phyloP scores from a whole-genome alignment of 805 yeast species.

The Candida silvatica region DNA sequence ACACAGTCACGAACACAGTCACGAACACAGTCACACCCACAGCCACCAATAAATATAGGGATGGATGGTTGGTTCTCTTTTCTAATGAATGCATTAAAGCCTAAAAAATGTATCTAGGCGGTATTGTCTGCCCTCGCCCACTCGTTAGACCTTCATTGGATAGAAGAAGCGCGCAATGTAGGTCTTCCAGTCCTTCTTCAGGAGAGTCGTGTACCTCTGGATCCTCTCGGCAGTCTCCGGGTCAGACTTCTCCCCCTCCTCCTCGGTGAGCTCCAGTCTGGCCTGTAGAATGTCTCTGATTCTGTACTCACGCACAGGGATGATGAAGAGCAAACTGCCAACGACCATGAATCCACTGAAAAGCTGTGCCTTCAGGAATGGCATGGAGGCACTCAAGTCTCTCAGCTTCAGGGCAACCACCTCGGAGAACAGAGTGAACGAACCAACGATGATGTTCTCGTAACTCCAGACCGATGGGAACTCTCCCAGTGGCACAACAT shows the following conservation, averaged over 20 bases:
- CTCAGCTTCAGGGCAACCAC: slow-evolving; percentile 22
- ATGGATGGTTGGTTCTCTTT: no score
- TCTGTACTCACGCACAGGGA: slow-evolving; percentile 30
- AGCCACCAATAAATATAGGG: no score
- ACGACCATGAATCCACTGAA: slow-evolving; percentile 45
- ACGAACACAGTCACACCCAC: no score
- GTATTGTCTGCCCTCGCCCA: no score
- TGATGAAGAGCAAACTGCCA: slow-evolving; percentile 30
- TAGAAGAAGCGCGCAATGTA: slow-evolving; percentile 14
- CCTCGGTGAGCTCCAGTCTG: background rate
- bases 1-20: no score
- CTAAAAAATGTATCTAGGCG: no score
- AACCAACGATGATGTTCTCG: slow-evolving; percentile 18
- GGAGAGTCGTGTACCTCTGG: slow-evolving; percentile 11
- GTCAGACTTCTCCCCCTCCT: background rate
- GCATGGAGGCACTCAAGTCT: slow-evolving; percentile 18
- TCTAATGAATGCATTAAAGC: no score
- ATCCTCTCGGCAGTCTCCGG: slow-evolving; percentile 3
- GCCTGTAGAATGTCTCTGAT: background rate
- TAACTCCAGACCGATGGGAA: slow-evolving; percentile 24
- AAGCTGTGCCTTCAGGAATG: slow-evolving; percentile 52
- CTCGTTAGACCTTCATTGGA: slow-evolving; percentile 16
- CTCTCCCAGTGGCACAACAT: slow-evolving; percentile 16
- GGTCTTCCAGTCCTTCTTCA: slow-evolving; percentile 7
- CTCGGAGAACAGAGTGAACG: slow-evolving; percentile 21